Conservation (phyloP, 257 asterid genomes). For the Scutellaria galericulata region DNA sequence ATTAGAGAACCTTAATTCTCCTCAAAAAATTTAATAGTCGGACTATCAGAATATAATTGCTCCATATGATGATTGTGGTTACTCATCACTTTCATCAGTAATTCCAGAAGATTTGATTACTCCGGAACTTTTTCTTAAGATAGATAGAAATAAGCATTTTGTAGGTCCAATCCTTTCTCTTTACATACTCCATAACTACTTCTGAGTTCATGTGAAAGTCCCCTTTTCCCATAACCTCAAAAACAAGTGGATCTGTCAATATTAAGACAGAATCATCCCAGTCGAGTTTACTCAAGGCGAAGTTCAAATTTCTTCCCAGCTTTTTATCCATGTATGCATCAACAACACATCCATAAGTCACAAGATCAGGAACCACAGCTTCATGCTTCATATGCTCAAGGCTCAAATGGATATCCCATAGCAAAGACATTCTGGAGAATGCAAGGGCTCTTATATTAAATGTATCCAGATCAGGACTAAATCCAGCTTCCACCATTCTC, state of each 20-base stretch:
- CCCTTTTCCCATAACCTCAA: conserved; percentile 90
- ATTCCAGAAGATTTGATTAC: conserved; percentile 89
- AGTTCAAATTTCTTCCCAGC: conserved; percentile 75
- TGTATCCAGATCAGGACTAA: conserved; percentile 76
- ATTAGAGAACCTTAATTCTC: conserved; percentile 17
- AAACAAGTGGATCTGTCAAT: conserved; percentile 69
- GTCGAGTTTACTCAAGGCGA: conserved; percentile 56
- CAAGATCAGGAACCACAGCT: conserved; percentile 80
- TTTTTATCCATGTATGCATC: conserved; percentile 84
- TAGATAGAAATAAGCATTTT: conserved; percentile 59
- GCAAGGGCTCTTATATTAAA: conserved; percentile 83
- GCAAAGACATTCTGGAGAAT: conserved; percentile 83
- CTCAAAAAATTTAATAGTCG: conserved; percentile 17
- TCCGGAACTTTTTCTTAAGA: conserved; percentile 67
- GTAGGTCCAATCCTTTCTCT: conserved; percentile 61
- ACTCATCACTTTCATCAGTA: conserved; percentile 49
- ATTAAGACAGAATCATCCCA: conserved; percentile 45
- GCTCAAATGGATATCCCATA: conserved; percentile 91
- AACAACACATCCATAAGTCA: conserved; percentile 81
- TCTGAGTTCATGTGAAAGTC: conserved; percentile 82
- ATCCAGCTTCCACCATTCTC: conserved; percentile 87
- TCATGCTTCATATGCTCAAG: conserved; percentile 88
- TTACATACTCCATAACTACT: conserved; percentile 54
- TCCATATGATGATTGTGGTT: conserved; percentile 5
- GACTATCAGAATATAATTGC: conserved; percentile 19